These are phyloP conservation scores for Colletotrichum ledebouriae DNA, from an alignment of 2,329 filamentous ascomycete species.

Conservation along the genomic window DNA sequence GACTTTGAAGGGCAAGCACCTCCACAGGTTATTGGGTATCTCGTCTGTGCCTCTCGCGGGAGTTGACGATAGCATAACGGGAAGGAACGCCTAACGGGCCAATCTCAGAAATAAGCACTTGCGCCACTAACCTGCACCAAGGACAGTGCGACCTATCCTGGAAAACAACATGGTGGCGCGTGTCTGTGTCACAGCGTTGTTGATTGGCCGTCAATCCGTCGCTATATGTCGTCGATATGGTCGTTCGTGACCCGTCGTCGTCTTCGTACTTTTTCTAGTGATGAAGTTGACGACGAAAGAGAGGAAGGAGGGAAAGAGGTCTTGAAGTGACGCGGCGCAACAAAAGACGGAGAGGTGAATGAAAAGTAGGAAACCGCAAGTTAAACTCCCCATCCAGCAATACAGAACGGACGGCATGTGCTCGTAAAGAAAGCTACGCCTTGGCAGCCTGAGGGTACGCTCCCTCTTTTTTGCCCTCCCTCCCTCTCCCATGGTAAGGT, in stretches of 20 bases:
- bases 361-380: conserved; percentile 21
- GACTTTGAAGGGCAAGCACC: too few relatives aligned
- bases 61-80: neutral
- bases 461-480: neutral
- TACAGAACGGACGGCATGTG: conserved; percentile 22
- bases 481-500: neutral
- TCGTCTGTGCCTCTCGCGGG: neutral
- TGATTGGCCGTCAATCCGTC: neutral
- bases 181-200: neutral
- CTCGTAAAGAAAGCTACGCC: conserved; percentile 1
- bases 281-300: neutral
- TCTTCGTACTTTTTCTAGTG: neutral
- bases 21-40: neutral
- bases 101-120: conserved; percentile 19
- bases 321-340: neutral
- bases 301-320: neutral
- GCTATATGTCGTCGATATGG: neutral
- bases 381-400: conserved; percentile 21
- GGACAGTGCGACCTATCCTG: conserved; percentile 33
- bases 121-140: conserved; percentile 41
- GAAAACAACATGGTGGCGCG: conserved; percentile 40
- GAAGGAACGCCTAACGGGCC: neutral
- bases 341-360: neutral
- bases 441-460: conserved; percentile 24
- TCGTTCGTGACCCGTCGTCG: conserved; percentile 1